phyloP scores from a whole-genome alignment of 371 early-diverging fungal genomes.

The Mortierella sp. region DNA sequence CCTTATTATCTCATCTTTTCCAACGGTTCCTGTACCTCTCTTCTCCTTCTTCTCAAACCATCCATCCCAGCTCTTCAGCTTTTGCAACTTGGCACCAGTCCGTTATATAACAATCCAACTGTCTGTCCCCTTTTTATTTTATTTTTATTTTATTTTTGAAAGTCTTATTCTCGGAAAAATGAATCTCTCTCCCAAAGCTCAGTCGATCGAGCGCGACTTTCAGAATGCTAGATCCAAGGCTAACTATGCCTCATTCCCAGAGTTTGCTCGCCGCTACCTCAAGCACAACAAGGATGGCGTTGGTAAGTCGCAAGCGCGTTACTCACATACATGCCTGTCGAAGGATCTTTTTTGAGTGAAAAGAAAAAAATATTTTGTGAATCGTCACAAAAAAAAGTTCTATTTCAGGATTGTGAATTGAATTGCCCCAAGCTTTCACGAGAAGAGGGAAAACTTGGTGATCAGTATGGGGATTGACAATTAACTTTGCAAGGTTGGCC shows the following conservation, averaged over 20 bases:
- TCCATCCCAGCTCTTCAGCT: conserved; percentile 4
- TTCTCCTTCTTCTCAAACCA: background rate
- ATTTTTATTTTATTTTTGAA: background rate
- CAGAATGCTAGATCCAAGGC: conserved; percentile 42
- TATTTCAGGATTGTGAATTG: no score
- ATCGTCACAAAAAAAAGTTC: no score
- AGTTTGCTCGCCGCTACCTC: conserved; percentile 72
- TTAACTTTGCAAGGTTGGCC: background rate
- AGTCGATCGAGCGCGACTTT: conserved; percentile 43
- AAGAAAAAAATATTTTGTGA: no score
- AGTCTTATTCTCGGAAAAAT: conserved; percentile 6
- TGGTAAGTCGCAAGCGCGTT: conserved; percentile 59
- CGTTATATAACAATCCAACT: background rate
- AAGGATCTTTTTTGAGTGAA: no score
- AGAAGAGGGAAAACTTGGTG: conserved; percentile 1
- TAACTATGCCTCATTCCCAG: conserved; percentile 59
- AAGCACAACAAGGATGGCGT: conserved; percentile 73
- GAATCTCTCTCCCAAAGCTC: conserved; percentile 38
- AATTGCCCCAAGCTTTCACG: background rate
- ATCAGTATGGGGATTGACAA: background rate
- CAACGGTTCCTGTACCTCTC: background rate
- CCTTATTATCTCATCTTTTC: background rate
- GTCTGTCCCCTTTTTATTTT: background rate
- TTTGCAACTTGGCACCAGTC: background rate
- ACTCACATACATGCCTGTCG: no score